Evolutionary conservation across 169 alveolate species (phyloP).

Genomic region (Pseudocohnilembus persalinus): DNA sequence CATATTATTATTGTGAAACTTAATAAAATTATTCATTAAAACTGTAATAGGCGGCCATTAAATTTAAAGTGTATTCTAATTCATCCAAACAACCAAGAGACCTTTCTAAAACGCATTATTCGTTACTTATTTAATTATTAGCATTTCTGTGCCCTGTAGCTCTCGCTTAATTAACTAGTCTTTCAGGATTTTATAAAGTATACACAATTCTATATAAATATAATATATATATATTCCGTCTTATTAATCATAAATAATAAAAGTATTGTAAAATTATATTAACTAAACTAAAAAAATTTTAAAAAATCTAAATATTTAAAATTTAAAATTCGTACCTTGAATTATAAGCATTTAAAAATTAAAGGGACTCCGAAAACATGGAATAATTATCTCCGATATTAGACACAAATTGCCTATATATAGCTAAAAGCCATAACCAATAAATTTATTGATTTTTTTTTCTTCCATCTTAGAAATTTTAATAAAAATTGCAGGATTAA

Average conservation of each 20-base stretch:
- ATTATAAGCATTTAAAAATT: too few species aligned
- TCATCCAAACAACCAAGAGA: neutral
- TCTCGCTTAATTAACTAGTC: neutral
- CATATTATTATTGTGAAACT: neutral
- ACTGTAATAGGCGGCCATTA: neutral
- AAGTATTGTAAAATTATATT: too few species aligned
- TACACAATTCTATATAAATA: neutral
- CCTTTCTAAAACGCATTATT: neutral
- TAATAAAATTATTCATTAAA: neutral
- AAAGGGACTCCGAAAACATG: neutral
- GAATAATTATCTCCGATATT: neutral
- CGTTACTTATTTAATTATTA: neutral
- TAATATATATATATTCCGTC: too few species aligned
- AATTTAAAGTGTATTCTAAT: neutral
- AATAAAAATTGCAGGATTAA: too few species aligned
- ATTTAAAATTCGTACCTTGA: neutral
- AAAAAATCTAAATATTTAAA: too few species aligned
- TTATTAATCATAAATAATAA: too few species aligned
- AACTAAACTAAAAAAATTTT: too few species aligned
- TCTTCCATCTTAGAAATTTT: neutral
- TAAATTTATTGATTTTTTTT: too few species aligned
- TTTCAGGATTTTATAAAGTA: neutral
- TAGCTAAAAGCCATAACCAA: neutral
- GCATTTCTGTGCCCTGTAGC: neutral
- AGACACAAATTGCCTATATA: neutral